These are phyloP conservation scores for Seiridium cupressi DNA, from an alignment of 2,329 filamentous ascomycete species.

Conservation along the genomic window DNA sequence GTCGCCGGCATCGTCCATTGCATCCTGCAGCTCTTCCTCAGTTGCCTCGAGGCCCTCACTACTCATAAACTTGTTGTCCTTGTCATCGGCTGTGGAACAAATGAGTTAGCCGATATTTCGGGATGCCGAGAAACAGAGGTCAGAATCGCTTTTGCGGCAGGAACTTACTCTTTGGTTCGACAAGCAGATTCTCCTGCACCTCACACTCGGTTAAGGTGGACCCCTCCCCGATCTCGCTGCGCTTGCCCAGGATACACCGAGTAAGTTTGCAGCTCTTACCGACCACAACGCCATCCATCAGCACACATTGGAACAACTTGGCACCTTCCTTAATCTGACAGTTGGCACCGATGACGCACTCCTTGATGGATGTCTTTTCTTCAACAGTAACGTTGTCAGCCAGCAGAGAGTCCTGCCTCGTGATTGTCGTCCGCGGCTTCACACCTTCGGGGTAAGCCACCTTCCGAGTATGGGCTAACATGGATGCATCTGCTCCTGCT, in stretches of 20 bases:
- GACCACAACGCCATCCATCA: conserved; percentile 90
- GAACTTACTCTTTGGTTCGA: conserved; percentile 71
- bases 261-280: conserved; percentile 83
- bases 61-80: conserved; percentile 66
- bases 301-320: conserved; percentile 78
- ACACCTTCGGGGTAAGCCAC: conserved; percentile 82
- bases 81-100: conserved; percentile 55
- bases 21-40: conserved; percentile 59
- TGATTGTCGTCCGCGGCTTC: conserved; percentile 77
- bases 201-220: conserved; percentile 84
- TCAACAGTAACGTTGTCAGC: conserved; percentile 87
- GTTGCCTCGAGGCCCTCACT: conserved; percentile 65
- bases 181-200: conserved; percentile 84
- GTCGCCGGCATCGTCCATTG: conserved; percentile 23
- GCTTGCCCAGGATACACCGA: conserved; percentile 80
- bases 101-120: conserved; percentile 6
- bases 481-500: conserved; percentile 57
- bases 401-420: conserved; percentile 76
- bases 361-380: conserved; percentile 89
- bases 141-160: not conserved
- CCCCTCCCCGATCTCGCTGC: conserved; percentile 80
- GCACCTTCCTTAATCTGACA: conserved; percentile 86
- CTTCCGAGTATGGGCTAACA: conserved; percentile 77
- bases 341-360: conserved; percentile 82
- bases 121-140: conserved; percentile 1